A percentile compares a stretch with the other conserved stretches of the same genome.
These are phyloP conservation scores for Podila horticola DNA, from an alignment of 192 early-diverging fungal genomes.

Conservation along the genomic window DNA sequence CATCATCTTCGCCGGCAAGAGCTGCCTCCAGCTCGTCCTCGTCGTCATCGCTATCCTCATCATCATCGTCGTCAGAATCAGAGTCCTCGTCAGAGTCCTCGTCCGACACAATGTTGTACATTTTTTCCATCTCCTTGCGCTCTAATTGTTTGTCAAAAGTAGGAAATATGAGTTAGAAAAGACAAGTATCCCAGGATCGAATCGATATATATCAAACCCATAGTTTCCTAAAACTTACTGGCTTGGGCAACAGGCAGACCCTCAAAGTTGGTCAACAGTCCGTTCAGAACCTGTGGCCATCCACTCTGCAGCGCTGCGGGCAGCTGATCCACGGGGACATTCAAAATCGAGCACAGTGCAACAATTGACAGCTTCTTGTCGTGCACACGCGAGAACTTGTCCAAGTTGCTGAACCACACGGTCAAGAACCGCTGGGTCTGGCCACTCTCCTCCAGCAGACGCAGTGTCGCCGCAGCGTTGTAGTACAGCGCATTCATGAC, in stretches of 20 bases:
- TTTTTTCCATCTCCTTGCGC: constrained; percentile 47
- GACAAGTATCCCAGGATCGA: not conserved
- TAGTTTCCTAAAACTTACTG: constrained; percentile 46
- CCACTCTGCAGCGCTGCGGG: constrained; percentile 77
- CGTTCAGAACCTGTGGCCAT: constrained; percentile 80
- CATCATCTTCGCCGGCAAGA: constrained; percentile 52
- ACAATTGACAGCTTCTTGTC: constrained; percentile 95
- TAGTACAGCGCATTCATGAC: constrained; percentile 90
- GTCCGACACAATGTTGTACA: constrained; percentile 41
- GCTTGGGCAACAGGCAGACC: constrained; percentile 77
- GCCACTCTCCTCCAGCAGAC: constrained; percentile 79
- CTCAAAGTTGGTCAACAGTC: constrained; percentile 77
- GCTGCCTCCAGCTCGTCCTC: constrained; percentile 57
- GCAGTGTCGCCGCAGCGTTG: constrained; percentile 81
- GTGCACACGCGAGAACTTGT: constrained; percentile 87
- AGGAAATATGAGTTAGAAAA: constrained; percentile 3
- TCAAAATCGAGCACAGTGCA: constrained; percentile 78
- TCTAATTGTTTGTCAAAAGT: constrained; percentile 9
- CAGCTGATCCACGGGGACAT: constrained; percentile 74
- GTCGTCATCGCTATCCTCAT: constrained; percentile 57
- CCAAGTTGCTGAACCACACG: constrained; percentile 78
- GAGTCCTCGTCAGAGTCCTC: constrained; percentile 8
- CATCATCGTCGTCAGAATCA: constrained; percentile 59
- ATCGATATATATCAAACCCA: not conserved
- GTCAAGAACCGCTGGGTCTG: constrained; percentile 84